phyloP scores from a whole-genome alignment of 495 filamentous ascomycete genomes.

The Penicillium salamii region DNA sequence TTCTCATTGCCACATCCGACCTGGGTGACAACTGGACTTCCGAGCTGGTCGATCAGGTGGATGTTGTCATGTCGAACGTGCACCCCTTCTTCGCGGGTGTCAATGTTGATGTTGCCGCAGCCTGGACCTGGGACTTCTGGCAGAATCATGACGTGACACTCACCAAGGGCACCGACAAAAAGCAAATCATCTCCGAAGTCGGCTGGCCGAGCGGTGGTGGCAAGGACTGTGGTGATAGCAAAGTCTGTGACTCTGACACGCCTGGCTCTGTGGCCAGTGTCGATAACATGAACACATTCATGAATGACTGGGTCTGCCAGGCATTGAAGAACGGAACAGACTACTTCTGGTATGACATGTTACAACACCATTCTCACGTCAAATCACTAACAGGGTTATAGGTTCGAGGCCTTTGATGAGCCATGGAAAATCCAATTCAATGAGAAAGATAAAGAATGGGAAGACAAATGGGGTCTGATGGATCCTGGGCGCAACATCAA shows the following conservation, averaged over 20 bases:
- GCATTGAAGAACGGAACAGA: constrained; percentile 75
- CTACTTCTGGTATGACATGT: constrained; percentile 76
- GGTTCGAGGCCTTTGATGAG: constrained; percentile 92
- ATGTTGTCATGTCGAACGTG: constrained; percentile 93
- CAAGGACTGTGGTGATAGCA: constrained; percentile 64
- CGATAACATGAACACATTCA: constrained; percentile 78
- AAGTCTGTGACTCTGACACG: constrained; percentile 50
- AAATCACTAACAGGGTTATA: constrained; percentile 19
- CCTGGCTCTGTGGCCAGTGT: constrained; percentile 74
- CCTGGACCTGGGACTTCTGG: constrained; percentile 88
- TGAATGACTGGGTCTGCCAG: constrained; percentile 83
- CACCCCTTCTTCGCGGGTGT: constrained; percentile 96
- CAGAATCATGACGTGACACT: constrained; percentile 58
- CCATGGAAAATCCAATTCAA: constrained; percentile 87
- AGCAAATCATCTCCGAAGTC: constrained; percentile 78
- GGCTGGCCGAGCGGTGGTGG: constrained; percentile 91
- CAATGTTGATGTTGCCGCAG: constrained; percentile 60
- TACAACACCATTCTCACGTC: neutral
- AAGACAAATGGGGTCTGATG: constrained; percentile 95
- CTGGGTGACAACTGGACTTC: constrained; percentile 85
- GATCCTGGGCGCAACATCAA: constrained; percentile 85
- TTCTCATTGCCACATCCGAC: constrained; percentile 85
- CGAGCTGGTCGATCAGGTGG: constrained; percentile 62
- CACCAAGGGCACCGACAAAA: constrained; percentile 54
- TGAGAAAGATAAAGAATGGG: constrained; percentile 70